Evolutionary conservation across 2,329 filamentous ascomycete genomes (phyloP).

Genomic region (Ciborinia camelliae): DNA sequence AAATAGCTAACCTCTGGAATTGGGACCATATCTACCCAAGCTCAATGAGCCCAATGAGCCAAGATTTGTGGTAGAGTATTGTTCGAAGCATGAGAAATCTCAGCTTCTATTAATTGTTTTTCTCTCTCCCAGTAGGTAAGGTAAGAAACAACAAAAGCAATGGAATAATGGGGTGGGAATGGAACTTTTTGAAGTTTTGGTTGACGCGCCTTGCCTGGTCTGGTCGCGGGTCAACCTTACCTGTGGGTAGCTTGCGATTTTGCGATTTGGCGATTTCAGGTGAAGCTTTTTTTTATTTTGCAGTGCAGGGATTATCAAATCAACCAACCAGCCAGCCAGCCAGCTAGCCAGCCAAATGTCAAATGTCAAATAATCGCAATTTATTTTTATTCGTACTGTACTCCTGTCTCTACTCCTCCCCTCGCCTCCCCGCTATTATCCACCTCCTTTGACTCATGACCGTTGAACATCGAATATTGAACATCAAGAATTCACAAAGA

Average conservation of each 20-base stretch:
- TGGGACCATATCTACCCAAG: slow-evolving; percentile 65
- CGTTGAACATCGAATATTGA: background rate
- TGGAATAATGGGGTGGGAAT: too few species aligned
- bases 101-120: slow-evolving; percentile 7
- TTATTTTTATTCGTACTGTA: background rate
- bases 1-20: slow-evolving; percentile 70
- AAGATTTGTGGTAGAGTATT: slow-evolving; percentile 28
- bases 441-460: background rate
- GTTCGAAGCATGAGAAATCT: slow-evolving; percentile 32
- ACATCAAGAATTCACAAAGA: too few species aligned
- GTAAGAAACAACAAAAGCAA: background rate
- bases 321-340: too few species aligned
- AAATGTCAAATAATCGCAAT: too few species aligned
- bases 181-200: slow-evolving; percentile 11
- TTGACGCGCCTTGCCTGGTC: slow-evolving; percentile 28
- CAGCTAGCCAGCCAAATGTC: too few species aligned
- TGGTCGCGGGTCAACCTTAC: slow-evolving; percentile 8
- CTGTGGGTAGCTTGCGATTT: slow-evolving; percentile 1
- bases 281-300: slow-evolving; percentile 13
- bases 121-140: background rate
- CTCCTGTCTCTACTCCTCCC: background rate
- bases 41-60: slow-evolving; percentile 45
- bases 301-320: too few species aligned
- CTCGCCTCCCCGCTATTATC: background rate
- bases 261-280: background rate